Evolutionary conservation across 2,329 filamentous ascomycete species (phyloP).

Genomic region (Beauveria bassiana): DNA sequence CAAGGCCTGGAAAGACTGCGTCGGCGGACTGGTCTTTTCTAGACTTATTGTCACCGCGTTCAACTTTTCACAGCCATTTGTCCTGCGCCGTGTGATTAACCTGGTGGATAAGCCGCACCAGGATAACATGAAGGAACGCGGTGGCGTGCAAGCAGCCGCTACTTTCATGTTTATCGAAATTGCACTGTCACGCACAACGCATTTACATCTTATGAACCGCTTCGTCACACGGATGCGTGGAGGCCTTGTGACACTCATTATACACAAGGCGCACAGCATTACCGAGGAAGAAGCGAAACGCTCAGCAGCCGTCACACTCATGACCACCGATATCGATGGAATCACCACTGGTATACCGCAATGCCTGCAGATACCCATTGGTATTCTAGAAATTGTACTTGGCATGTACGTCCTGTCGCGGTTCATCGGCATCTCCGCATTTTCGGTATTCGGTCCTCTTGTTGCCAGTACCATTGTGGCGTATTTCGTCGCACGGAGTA

Average conservation of each 20-base stretch:
- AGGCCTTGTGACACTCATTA: slow-evolving; percentile 35
- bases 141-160: not conserved
- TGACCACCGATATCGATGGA: slow-evolving; percentile 1
- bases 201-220: slow-evolving; percentile 13
- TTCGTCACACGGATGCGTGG: slow-evolving; percentile 25
- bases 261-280: slow-evolving; percentile 33
- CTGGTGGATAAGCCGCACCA: slow-evolving; percentile 14
- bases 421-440: not conserved
- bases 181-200: not conserved
- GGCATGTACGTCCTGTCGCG: not conserved
- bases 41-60: not conserved
- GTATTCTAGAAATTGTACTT: not conserved
- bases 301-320: not conserved
- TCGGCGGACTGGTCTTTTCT: not conserved
- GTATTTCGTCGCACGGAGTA: not conserved
- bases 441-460: not conserved
- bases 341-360: not conserved
- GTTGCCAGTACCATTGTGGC: not conserved
- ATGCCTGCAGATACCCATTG: not conserved
- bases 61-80: not conserved
- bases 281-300: slow-evolving; percentile 23
- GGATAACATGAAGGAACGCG: not conserved
- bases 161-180: not conserved
- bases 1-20: slow-evolving; percentile 14
- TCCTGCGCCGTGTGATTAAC: slow-evolving; percentile 8